A percentile compares a stretch with the other conserved stretches of the same genome.
phyloP scores from a whole-genome alignment of 768 basidiomycete genomes.

The Suillus sp. region DNA sequence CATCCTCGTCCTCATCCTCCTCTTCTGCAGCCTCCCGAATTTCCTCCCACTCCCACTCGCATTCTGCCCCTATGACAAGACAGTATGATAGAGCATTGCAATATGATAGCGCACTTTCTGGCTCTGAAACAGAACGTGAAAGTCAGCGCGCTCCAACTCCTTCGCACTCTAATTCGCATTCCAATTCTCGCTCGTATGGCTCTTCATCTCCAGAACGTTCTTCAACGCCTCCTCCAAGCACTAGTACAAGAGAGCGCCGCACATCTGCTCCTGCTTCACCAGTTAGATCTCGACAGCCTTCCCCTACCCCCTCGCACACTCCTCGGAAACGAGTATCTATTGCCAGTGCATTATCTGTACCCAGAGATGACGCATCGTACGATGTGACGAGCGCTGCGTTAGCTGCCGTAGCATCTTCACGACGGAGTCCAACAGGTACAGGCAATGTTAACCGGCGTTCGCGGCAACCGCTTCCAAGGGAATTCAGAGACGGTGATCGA shows the following conservation, averaged over 20 bases:
- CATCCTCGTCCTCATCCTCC: conserved; percentile 38
- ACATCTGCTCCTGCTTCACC: conserved; percentile 53
- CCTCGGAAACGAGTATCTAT: conserved; percentile 46
- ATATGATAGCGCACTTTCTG: conserved; percentile 52
- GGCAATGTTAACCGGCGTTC: conserved; percentile 37
- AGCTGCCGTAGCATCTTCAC: conserved; percentile 59
- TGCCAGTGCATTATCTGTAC: conserved; percentile 33
- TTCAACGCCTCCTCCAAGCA: conserved; percentile 37
- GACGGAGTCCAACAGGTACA: conserved; percentile 49
- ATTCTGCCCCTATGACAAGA: conserved; percentile 28
- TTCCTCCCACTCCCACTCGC: conserved; percentile 36
- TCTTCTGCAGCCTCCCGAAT: conserved; percentile 40
- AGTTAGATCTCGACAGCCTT: conserved; percentile 38
- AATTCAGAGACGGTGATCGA: conserved; percentile 41
- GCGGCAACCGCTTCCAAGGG: conserved; percentile 51
- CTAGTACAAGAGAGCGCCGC: conserved; percentile 41
- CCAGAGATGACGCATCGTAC: conserved; percentile 26
- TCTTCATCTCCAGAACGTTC: conserved; percentile 43
- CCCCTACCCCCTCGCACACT: conserved; percentile 43
- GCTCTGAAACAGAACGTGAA: conserved; percentile 84
- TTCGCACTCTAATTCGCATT: conserved; percentile 33
- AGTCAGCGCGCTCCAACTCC: conserved; percentile 38
- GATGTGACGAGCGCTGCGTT: conserved; percentile 60
- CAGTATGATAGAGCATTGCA: conserved; percentile 38
- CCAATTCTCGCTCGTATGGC: conserved; percentile 29